Percentiles rank a stretch among this genome's conserved stretches.
These are phyloP conservation scores for Vanilla planifolia DNA, from an alignment of 106 monocot species.

Conservation along the genomic window DNA sequence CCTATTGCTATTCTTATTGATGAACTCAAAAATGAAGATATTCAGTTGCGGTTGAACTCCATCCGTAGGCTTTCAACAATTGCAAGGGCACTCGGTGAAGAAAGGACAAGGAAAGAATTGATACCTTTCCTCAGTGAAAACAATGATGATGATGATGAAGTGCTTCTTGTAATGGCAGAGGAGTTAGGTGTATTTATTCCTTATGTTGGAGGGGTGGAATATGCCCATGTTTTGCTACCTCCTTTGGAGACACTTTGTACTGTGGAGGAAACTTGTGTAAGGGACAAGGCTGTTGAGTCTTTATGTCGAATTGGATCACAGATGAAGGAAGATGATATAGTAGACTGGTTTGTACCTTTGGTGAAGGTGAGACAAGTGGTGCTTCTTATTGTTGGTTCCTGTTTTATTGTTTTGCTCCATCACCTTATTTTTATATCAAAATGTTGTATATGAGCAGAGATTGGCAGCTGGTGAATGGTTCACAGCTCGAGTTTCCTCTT, in stretches of 20 bases:
- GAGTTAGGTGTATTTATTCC: conserved; percentile 88
- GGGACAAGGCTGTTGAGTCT: conserved; percentile 90
- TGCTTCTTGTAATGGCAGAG: conserved; percentile 95
- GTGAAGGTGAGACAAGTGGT: conserved; percentile 62
- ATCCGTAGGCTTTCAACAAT: conserved; percentile 87
- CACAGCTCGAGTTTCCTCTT: conserved; percentile 91
- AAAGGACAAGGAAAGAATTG: conserved; percentile 86
- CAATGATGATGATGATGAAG: conserved; percentile 96
- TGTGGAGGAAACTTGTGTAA: conserved; percentile 91
- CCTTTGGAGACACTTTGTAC: conserved; percentile 83
- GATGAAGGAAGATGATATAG: conserved; percentile 82
- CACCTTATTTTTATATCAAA: no score
- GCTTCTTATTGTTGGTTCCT: not conserved
- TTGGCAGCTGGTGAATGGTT: conserved; percentile 96
- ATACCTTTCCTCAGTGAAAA: conserved; percentile 93
- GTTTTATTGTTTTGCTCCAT: no score
- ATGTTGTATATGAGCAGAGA: conserved; percentile 36
- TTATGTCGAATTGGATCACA: conserved; percentile 80
- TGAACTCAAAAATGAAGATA: conserved; percentile 93
- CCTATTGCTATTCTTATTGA: conserved; percentile 92
- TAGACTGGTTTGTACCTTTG: conserved; percentile 75
- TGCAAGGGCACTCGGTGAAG: conserved; percentile 91
- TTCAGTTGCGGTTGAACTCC: conserved; percentile 84
- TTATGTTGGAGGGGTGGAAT: conserved; percentile 82
- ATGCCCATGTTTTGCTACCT: conserved; percentile 74